Base-by-base conservation (phyloP, 2,329 filamentous ascomycete species). In the Cladophialophora psammophila region DNA sequence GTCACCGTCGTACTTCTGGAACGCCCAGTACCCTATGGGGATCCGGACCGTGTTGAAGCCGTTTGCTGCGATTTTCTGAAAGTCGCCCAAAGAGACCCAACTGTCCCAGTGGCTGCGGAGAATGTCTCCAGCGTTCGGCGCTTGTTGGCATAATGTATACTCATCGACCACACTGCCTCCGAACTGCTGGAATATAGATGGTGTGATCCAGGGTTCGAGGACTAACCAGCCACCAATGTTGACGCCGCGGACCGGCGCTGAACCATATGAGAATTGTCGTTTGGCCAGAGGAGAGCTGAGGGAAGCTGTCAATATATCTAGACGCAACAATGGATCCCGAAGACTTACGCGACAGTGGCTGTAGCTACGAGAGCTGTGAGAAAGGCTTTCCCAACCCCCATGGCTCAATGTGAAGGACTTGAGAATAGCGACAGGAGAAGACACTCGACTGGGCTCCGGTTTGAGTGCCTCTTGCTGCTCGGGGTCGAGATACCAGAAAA, bases 181-280 rank as follows among this genome's bases (percentile, higher is more conserved):
- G 50, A 75, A 78, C 18, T 76, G 75, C 55, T 87, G 82, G 72
- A 88, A 89, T 65, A 89, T 79, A 15, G 84, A 87, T 1, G 87
- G 87, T 2, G 86, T 88, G 62, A 89, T 88, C 86, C 86, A 88
- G 15, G 87, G 87, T 77, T 89, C 87, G 5, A 88, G 79, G 6
- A 89, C 85, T 54, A 89, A 84, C 86, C 87, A 89, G 36, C 88
- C 88, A 61, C 88, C 87, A 5, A 89, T 80, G 74, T 90, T 90
- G 35, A 90, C 87, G 63, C 88, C 88, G 12, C 87, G 65, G 12
- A 68, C 66, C 32, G 69, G 64, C 32, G 68, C 70, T 35, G 65
- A 66, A 9, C 68, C 68, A 61, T 70, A 70, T 8, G 68, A n/a
- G 57, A 70, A 70, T 7, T 70, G 55, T n/a, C 68, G 65, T 61